Evolutionary conservation across 2,329 filamentous ascomycete species (phyloP).

Genomic region (Neurospora sp.): DNA sequence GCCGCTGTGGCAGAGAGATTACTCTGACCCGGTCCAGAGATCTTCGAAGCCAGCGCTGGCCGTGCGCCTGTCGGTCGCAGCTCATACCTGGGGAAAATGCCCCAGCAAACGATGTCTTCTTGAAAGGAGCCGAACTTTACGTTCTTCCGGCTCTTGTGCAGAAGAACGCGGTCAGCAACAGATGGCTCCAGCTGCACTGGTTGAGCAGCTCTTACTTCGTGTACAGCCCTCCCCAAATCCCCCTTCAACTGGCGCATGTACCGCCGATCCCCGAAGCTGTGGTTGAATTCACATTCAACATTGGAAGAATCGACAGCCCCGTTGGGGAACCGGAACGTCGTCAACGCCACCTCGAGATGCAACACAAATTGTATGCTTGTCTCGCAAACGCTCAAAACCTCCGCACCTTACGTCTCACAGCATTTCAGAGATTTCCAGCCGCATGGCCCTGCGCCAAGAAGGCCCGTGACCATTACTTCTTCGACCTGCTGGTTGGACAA

Average conservation of each 20-base stretch:
- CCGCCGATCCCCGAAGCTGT: not conserved
- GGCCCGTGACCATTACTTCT: not conserved
- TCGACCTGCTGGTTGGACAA: not conserved
- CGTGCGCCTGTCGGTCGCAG: not conserved
- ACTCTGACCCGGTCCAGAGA: not conserved
- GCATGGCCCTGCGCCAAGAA: not conserved
- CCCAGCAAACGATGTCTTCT: not conserved
- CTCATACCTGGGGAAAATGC: not conserved
- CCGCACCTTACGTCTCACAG: not conserved
- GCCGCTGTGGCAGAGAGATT: not conserved
- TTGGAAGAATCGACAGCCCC: not conserved
- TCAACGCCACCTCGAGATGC: not conserved
- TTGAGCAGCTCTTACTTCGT: not conserved
- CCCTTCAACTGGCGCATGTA: not conserved
- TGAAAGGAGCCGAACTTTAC: not conserved
- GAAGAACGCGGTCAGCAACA: not conserved
- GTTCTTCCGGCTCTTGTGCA: not conserved
- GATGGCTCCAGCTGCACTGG: not conserved
- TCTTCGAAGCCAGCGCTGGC: not conserved
- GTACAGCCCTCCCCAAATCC: not conserved
- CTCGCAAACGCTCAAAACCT: not conserved
- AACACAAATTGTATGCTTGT: not conserved
- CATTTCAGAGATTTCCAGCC: not conserved
- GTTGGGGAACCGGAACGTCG: not conserved
- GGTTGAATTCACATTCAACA: not conserved